These are phyloP conservation scores for Picea engelmannii DNA, from an alignment of 83 land plant genomes.

Conservation along the genomic window DNA sequence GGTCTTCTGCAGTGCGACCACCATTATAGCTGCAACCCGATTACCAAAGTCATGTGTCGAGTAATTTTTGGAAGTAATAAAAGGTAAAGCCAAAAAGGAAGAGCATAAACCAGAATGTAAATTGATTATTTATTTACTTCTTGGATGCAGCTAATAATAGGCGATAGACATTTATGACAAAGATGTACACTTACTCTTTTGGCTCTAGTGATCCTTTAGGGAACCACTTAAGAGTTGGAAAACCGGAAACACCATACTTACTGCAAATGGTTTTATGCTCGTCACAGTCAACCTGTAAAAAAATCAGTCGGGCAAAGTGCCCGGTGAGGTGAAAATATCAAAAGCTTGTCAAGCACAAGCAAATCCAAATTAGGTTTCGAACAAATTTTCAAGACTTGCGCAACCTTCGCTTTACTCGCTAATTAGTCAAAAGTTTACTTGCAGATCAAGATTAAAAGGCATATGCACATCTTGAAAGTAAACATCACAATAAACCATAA, in stretches of 20 bases:
- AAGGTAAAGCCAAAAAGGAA: not conserved
- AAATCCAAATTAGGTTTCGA: not conserved
- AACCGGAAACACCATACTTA: constrained; percentile 85
- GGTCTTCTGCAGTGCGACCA: constrained; percentile 83
- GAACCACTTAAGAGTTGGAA: constrained; percentile 98
- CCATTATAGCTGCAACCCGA: constrained; percentile 78
- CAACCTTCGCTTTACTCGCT: not conserved
- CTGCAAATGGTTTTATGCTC: constrained; percentile 87
- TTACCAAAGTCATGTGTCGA: not conserved
- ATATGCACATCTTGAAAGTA: too few relatives aligned
- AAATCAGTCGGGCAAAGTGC: not conserved
- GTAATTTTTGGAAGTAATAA: not conserved
- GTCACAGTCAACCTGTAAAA: constrained; percentile 91
- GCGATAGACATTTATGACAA: not conserved
- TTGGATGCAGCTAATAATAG: not conserved
- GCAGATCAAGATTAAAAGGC: too few relatives aligned
- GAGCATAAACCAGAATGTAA: not conserved
- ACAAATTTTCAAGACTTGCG: not conserved
- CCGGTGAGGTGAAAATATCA: not conserved
- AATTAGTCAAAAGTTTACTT: not conserved
- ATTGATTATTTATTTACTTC: not conserved
- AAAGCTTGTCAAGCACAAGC: not conserved
- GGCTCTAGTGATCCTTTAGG: constrained; percentile 95
- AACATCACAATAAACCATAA: too few relatives aligned
- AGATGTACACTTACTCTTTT: constrained; percentile 69